Base-by-base conservation (phyloP, 2,329 filamentous ascomycete species). In the Phyllosticta ampelicida region DNA sequence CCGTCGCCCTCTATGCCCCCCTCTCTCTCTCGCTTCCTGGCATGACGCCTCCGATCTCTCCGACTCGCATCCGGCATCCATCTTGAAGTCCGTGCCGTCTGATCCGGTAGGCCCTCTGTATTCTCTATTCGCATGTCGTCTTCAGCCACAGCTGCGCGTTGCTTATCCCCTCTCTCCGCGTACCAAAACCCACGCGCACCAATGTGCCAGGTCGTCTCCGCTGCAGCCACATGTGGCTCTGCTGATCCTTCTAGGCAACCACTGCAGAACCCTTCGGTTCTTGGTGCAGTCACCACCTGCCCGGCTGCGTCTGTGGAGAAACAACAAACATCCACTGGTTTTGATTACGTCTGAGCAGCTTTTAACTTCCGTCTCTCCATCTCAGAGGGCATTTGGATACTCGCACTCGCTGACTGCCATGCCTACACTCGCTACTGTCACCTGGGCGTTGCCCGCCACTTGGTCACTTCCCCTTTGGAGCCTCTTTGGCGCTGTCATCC, bases 231-330 rank as follows among this genome's bases (percentile, higher is more conserved):
- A 44, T 52, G 55, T 57, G 55, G 55, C 55, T 57, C 49, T 49
- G 55, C 55, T 53, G 20, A 57, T 53, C 50, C 49, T 36, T 29
- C 49, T 52, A 57, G 55, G 55, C 55, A 53, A 44, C 36, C 36
- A 44, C 16, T 44, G 6, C 13, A 44, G 10, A 4, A 16, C 29
- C 29, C 29, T 10, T 36, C 29, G 29, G 29, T 36, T 10, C 13
- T 9, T 36, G 29, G 5, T 6, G 23, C 23, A 26, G 23, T 26
- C 23, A 26, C 23, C 3, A 26, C 29, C 13, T 36, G 29, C 9
- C 13, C 5, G 13, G 8, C 29, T 11, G 9, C 5, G 9, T 16
- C 13, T 3, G 13, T 36, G 29, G 13, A 44, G 16, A 44, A 44
- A 18, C 36, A 44, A 44, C 36, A 44, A n/a, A 44, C 36, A n/a